A percentile compares a stretch with the other conserved stretches of the same genome.
These are phyloP conservation scores for Eucalyptus marginata DNA, from an alignment of 345 rosid genomes.

Conservation along the genomic window DNA sequence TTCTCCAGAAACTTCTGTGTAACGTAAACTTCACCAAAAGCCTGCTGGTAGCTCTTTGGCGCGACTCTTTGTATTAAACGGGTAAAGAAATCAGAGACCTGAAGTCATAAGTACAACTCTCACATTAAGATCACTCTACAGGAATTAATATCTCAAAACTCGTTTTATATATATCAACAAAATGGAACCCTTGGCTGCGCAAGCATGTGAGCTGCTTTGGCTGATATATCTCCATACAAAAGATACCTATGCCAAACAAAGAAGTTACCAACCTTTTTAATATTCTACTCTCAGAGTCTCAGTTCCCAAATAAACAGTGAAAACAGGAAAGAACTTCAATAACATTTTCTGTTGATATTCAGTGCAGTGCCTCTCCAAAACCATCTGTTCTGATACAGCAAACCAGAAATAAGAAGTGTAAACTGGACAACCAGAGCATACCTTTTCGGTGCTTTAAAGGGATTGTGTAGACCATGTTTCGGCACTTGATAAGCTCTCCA, in stretches of 20 bases:
- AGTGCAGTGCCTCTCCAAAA: neutral
- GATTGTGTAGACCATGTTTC: slow-evolving; percentile 95
- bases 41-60: slow-evolving; percentile 97
- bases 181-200: slow-evolving; percentile 62
- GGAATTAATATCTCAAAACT: neutral
- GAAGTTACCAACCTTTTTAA: neutral
- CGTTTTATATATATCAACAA: neutral
- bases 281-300: neutral
- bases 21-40: slow-evolving; percentile 76
- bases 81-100: slow-evolving; percentile 84
- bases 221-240: slow-evolving; percentile 78
- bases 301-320: neutral
- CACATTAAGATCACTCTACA: neutral
- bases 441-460: slow-evolving; percentile 96
- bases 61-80: slow-evolving; percentile 88
- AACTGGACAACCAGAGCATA: neutral
- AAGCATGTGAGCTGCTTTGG: slow-evolving; percentile 86
- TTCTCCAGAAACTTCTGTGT: slow-evolving; percentile 84
- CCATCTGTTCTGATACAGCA: neutral
- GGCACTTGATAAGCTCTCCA: slow-evolving; percentile 91
- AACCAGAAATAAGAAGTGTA: neutral
- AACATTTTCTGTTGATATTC: neutral
- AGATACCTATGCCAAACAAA: slow-evolving; percentile 43
- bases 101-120: neutral
- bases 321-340: neutral